These are phyloP conservation scores for Fusarium clavum DNA, from an alignment of 2,329 filamentous ascomycete species.

Conservation along the genomic window DNA sequence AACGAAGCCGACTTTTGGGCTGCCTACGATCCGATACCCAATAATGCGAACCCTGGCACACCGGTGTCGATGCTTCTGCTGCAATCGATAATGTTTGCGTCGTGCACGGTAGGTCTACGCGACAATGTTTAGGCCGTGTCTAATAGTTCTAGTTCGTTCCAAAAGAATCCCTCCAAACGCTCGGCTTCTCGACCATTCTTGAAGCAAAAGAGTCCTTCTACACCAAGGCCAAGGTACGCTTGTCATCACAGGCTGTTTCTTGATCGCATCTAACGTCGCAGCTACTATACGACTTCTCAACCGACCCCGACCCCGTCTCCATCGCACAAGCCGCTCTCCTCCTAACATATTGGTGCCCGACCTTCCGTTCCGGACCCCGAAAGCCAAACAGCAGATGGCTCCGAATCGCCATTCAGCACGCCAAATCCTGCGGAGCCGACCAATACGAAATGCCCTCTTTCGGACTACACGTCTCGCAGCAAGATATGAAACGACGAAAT, in stretches of 20 bases:
- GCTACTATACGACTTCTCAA: conserved; percentile 38
- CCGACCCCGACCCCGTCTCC: conserved; percentile 34
- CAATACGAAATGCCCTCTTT: conserved; percentile 1
- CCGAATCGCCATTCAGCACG: conserved; percentile 27
- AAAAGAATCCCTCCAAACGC: conserved; percentile 19
- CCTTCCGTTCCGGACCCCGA: conserved; percentile 23
- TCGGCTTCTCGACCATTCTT: conserved; percentile 32
- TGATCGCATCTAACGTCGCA: neutral
- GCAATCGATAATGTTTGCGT: conserved; percentile 40
- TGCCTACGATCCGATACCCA: conserved; percentile 16
- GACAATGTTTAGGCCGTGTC: neutral
- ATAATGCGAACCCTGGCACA: neutral
- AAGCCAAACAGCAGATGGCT: conserved; percentile 38
- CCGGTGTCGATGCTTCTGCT: conserved; percentile 32
- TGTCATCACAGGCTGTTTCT: rapidly evolving
- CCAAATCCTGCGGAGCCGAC: conserved; percentile 27
- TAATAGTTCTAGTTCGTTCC: conserved; percentile 29
- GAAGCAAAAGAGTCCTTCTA: conserved; percentile 38
- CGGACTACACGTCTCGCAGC: neutral
- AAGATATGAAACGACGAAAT: conserved; percentile 24
- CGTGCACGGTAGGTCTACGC: conserved; percentile 31
- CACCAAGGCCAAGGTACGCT: conserved; percentile 37
- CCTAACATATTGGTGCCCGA: conserved; percentile 38
- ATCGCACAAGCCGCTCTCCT: conserved; percentile 34
- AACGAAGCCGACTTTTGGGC: conserved; percentile 38